Conservation (phyloP, 2,329 filamentous ascomycete genomes). For the Trichoderma aggressivum region DNA sequence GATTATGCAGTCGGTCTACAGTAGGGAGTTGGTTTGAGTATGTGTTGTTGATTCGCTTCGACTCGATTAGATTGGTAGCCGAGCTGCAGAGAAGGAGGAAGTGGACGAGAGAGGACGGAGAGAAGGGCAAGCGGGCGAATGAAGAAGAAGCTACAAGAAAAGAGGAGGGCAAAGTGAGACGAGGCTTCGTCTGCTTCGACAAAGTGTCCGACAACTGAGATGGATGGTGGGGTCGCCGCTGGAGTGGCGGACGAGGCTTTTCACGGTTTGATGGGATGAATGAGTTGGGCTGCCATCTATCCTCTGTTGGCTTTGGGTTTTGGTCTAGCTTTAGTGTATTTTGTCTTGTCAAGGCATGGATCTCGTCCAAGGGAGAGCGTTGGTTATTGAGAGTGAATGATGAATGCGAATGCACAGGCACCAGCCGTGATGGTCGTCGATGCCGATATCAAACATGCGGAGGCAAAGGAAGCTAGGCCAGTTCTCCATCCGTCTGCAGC, state of each 20-base stretch:
- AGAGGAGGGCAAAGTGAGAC: neutral
- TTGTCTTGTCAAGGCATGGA: neutral
- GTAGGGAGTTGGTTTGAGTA: neutral
- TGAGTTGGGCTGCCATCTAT: neutral
- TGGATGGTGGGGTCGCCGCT: neutral
- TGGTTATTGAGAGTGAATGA: neutral
- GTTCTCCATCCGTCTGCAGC: neutral
- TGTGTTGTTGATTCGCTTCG: neutral
- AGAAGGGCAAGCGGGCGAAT: neutral
- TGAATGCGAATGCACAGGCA: neutral
- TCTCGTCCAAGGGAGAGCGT: neutral
- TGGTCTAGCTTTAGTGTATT: neutral
- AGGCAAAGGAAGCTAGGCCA: neutral
- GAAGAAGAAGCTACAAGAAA: neutral
- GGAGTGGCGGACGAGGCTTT: conserved; percentile 3
- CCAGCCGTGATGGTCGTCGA: neutral
- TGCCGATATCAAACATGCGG: neutral
- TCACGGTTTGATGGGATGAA: neutral
- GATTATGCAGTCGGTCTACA: neutral
- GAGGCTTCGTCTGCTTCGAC: neutral
- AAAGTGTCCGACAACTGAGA: neutral
- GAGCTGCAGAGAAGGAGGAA: neutral
- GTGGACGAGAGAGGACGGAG: neutral
- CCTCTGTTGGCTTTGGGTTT: neutral
- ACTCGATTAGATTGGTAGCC: neutral